Percentiles rank a stretch among this genome's conserved stretches.
Evolutionary conservation across 257 asterid genomes (phyloP).

Genomic region (Penstemon davidsonii): DNA sequence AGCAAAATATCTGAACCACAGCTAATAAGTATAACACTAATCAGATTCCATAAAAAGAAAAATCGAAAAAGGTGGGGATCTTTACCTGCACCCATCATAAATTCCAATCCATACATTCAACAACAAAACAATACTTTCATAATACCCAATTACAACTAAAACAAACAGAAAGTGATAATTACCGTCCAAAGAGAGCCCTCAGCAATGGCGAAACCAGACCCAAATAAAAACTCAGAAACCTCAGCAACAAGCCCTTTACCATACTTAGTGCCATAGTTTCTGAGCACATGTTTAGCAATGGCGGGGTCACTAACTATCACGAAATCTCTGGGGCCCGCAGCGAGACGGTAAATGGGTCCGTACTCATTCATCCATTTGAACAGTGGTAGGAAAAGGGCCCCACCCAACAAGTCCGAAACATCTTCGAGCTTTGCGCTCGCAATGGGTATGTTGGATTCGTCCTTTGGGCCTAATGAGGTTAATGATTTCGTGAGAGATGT

Average conservation of each 20-base stretch:
- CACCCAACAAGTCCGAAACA: slow-evolving; percentile 85
- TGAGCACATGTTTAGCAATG: slow-evolving; percentile 82
- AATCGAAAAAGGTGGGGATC: neutral
- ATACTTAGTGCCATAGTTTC: slow-evolving; percentile 80
- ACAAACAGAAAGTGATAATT: slow-evolving; percentile 8
- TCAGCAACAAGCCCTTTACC: slow-evolving; percentile 85
- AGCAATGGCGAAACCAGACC: slow-evolving; percentile 97
- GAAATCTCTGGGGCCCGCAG: slow-evolving; percentile 84
- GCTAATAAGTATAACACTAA: neutral
- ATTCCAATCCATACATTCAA: neutral
- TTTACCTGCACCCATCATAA: neutral
- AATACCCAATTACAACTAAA: neutral
- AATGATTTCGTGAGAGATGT: slow-evolving; percentile 70
- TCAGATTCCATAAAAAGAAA: neutral
- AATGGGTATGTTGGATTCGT: slow-evolving; percentile 81
- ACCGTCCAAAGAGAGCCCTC: slow-evolving; percentile 98
- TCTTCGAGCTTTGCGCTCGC: slow-evolving; percentile 87
- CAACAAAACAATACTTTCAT: neutral
- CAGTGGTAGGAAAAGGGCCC: slow-evolving; percentile 87
- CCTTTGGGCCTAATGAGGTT: slow-evolving; percentile 57
- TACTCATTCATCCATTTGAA: slow-evolving; percentile 90
- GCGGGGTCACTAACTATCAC: slow-evolving; percentile 90
- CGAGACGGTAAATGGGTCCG: slow-evolving; percentile 83
- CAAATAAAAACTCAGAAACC: slow-evolving; percentile 94
- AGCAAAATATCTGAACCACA: neutral